These are phyloP conservation scores for Xenoacremonium recifei DNA, from an alignment of 2,329 filamentous ascomycete genomes.

Conservation along the genomic window DNA sequence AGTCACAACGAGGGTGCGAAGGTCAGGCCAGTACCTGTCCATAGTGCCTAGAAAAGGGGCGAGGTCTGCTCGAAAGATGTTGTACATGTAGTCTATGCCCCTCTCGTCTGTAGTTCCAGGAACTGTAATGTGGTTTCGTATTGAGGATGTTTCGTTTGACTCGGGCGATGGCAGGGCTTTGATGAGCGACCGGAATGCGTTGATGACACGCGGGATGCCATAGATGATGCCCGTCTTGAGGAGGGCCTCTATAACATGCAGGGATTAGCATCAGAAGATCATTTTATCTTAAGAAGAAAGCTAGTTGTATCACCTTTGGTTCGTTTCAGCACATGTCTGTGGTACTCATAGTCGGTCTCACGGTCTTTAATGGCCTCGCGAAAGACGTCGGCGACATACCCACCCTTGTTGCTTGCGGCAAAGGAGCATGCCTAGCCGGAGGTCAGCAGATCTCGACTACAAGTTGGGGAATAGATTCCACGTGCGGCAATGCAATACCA, in stretches of 20 bases:
- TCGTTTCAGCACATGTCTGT: constrained; percentile 10
- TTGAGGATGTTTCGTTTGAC: constrained; percentile 19
- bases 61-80: constrained; percentile 25
- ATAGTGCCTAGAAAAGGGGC: constrained; percentile 22
- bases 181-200: constrained; percentile 22
- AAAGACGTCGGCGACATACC: constrained; percentile 16
- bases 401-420: constrained; percentile 16
- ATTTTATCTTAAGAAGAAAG: no score
- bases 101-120: constrained; percentile 15
- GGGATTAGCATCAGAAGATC: no score
- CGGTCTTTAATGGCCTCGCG: constrained; percentile 5
- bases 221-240: constrained; percentile 26
- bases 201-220: constrained; percentile 25
- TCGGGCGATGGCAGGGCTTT: constrained; percentile 14
- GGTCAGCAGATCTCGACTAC: background rate
- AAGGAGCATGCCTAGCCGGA: constrained; percentile 10
- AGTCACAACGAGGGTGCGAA: constrained; percentile 22
- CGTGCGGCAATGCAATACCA: constrained; percentile 16
- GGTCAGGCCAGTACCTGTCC: constrained; percentile 25
- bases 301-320: constrained; percentile 8
- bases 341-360: constrained; percentile 8
- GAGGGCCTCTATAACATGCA: constrained; percentile 17
- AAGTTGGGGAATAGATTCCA: background rate
- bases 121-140: constrained; percentile 14
- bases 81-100: constrained; percentile 23